Base-by-base conservation (phyloP, 2,329 filamentous ascomycete species). In the Ciborinia camelliae region DNA sequence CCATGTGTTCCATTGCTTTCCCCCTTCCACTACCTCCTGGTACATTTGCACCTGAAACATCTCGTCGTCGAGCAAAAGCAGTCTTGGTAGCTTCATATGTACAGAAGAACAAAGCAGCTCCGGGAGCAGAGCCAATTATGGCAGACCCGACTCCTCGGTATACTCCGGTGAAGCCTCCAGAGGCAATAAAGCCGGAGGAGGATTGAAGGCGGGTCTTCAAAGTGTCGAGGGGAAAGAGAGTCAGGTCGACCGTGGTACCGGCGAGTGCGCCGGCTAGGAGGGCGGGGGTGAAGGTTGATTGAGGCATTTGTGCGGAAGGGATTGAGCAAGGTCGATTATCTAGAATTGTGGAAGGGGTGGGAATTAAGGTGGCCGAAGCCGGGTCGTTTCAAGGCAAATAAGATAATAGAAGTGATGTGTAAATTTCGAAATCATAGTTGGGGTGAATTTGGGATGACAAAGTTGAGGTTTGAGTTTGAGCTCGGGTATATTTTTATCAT, bases 171-270 rank as follows among this genome's bases (percentile, higher is more conserved):
- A 98, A 93, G 74, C 94, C 94, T 75, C 95, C 94, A 3, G 89
- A 88, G 64, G 90, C 83, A 74, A 91, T 86, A 81, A 97, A 92
- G 76, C 89, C 87, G 64, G 83, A 76, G 55, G 85, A 85, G 68
- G 92, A 92, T 80, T 99, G 95, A 8, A 99, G 91, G 20, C 95
- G 92, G 51, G 96, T 99, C 81, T 99, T 99, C 75, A 99, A 88
- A 0, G 95, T 99, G 84, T 99, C 96, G 82, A 99, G 92, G 0
- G 95, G 95, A 81, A 91, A 99, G 75, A 99, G 91, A 64, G 92
- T 92, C 74, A 97, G 88, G 84, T 99, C 95, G 78, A 98, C 95
- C 18, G 93, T 96, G 55, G 95, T 95, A 75, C 95, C 95, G 71
- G 95, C 95, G 70, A 97, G 81, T 74, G 88, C 95, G 77, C 95